Evolutionary conservation across 495 filamentous ascomycete species (phyloP).

Genomic region (Podospora australis): DNA sequence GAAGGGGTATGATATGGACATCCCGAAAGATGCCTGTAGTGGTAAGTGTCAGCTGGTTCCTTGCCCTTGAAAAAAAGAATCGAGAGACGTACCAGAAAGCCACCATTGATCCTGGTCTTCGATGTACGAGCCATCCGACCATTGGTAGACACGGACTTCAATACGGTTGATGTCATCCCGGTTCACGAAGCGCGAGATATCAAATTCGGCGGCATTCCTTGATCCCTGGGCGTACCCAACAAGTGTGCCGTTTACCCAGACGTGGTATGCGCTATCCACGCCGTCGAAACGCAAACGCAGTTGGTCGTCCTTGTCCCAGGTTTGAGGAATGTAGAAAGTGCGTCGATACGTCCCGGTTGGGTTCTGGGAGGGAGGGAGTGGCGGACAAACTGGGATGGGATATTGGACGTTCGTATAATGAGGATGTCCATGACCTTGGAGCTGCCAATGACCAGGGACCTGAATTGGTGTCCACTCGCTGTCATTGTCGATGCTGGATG

Average conservation of each 20-base stretch:
- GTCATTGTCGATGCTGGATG: no score
- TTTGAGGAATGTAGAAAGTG: constrained; percentile 44
- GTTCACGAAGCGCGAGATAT: constrained; percentile 44
- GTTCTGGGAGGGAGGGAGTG: constrained; percentile 51
- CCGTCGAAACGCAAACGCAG: constrained; percentile 59
- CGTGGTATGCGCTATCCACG: constrained; percentile 59
- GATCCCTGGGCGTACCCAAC: constrained; percentile 60
- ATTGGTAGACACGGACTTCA: constrained; percentile 55
- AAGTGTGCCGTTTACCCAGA: constrained; percentile 54
- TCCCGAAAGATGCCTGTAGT: constrained; percentile 56
- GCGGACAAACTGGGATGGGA: constrained; percentile 55
- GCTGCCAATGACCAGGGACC: constrained; percentile 63
- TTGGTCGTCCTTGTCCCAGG: constrained; percentile 29
- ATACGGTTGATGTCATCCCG: constrained; percentile 42
- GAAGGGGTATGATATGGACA: constrained; percentile 54
- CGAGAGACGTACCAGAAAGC: constrained; percentile 43
- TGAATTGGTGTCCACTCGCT: constrained; percentile 43
- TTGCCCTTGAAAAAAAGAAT: not conserved
- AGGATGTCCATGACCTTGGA: constrained; percentile 54
- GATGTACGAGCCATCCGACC: constrained; percentile 58
- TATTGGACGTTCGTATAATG: constrained; percentile 59
- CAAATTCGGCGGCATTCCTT: constrained; percentile 57
- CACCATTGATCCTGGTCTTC: constrained; percentile 60
- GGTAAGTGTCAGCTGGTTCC: no score
- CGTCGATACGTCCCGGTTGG: constrained; percentile 57